Evolutionary conservation across 2,329 filamentous ascomycete genomes (phyloP), one percentile per base, ranked within the genome.

Genomic region (Pseudonectria foliicola): DNA sequence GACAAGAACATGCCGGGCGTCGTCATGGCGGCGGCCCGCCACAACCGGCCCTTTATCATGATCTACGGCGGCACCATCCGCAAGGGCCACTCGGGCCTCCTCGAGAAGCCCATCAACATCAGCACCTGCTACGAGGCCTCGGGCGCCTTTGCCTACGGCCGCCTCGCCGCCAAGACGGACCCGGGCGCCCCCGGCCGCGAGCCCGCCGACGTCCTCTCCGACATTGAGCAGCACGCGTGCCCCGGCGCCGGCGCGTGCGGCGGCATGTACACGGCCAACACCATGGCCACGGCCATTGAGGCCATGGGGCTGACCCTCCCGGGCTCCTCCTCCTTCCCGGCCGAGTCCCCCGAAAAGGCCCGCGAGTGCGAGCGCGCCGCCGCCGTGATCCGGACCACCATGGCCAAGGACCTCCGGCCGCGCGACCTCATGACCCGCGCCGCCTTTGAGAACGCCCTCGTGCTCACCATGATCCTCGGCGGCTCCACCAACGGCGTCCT

Each of bases 1-100:
- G 89, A 95, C 67, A 95, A 95, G 75, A 95, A 95, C 61, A 95
- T 95, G 90, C 89, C 89, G 0, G 89, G 89, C 44, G 82, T 85
- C 12, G 71, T 92, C 44, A 95, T 95, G 81, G 88, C 85, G 1
- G 88, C 92, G 54, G 86, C 85, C 11, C 77, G 90, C 38, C 86
- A 93, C 63, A 95, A 95, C 62, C 76, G 90, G 8, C 90, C 90
- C 4, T 92, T 87, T 31, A 69, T 95, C 56, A 95, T 95, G 88
- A 82, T 96, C 40, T 96, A 95, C 58, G 90, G 90, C 33, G 90
- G 90, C 26, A 85, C 86, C 12, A 95, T 95, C 53, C 79, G 80
- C 54, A 86, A 87, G 42, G 90, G 89, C n/a, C 85, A 86, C 60
- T 89, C 82, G 0, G 66, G 76, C 33, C 72, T 89, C 3, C 71